phyloP scores from a whole-genome alignment of 495 filamentous ascomycete species.

The Penicillium canariense region DNA sequence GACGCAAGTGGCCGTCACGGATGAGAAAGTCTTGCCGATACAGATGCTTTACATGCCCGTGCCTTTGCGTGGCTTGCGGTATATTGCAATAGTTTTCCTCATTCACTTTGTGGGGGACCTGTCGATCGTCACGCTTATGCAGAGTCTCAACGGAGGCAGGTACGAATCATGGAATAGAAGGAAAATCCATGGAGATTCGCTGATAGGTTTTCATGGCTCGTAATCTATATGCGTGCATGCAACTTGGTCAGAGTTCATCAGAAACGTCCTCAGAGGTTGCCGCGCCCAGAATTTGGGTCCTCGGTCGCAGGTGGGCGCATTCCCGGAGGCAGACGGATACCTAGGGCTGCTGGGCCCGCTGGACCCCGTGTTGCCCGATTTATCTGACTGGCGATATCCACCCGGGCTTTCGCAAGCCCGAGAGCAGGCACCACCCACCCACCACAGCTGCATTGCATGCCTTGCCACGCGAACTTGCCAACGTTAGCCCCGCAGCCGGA shows the following conservation, averaged over 20 bases:
- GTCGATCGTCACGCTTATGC: slow-evolving; percentile 12
- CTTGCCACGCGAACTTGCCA: slow-evolving; percentile 94
- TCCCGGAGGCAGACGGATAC: slow-evolving; percentile 42
- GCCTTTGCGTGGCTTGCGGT: slow-evolving; percentile 6
- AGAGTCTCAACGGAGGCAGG: background rate
- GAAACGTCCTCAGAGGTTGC: slow-evolving; percentile 27
- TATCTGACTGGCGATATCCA: slow-evolving; percentile 57
- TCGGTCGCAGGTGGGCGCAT: slow-evolving; percentile 31
- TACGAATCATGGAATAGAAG: background rate
- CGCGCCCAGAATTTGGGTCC: slow-evolving; percentile 25
- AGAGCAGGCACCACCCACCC: slow-evolving; percentile 92
- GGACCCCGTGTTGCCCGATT: slow-evolving; percentile 18
- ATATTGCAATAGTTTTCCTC: slow-evolving; percentile 7
- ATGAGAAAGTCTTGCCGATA: background rate
- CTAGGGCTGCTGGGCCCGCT: slow-evolving; percentile 26
- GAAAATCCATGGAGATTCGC: background rate
- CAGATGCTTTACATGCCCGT: background rate
- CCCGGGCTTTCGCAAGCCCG: slow-evolving; percentile 72
- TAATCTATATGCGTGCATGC: slow-evolving; percentile 16
- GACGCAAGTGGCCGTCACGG: slow-evolving; percentile 21
- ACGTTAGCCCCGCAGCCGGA: slow-evolving; percentile 72
- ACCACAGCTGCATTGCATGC: slow-evolving; percentile 87
- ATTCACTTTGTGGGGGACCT: slow-evolving; percentile 3
- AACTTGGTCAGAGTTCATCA: background rate
- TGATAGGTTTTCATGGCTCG: slow-evolving; percentile 16